Percentiles rank a stretch among this genome's conserved stretches.
Evolutionary conservation across 2,329 filamentous ascomycete species (phyloP).

Genomic region (Coniochaeta sp.): DNA sequence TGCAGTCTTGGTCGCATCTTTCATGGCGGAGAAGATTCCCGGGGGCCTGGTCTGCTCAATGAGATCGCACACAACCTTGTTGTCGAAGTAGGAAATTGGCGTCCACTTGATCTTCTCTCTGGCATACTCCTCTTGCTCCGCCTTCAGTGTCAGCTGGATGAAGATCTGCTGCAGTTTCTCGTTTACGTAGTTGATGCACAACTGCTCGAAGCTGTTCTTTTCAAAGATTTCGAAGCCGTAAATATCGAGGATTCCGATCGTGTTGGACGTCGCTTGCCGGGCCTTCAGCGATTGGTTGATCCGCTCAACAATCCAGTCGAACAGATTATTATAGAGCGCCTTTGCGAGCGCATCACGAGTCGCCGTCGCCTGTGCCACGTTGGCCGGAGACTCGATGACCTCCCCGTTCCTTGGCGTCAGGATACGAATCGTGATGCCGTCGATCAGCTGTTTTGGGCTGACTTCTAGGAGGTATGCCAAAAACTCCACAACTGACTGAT

Average conservation of each 20-base stretch:
- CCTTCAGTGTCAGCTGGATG: conserved; percentile 92
- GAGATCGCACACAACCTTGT: conserved; percentile 95
- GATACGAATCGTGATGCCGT: conserved; percentile 83
- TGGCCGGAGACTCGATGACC: conserved; percentile 69
- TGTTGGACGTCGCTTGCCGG: conserved; percentile 66
- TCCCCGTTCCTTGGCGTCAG: conserved; percentile 62
- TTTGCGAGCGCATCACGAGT: conserved; percentile 89
- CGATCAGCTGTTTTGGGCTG: conserved; percentile 69
- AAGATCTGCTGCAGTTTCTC: conserved; percentile 99
- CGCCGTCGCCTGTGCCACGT: conserved; percentile 75
- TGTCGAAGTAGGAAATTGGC: conserved; percentile 98
- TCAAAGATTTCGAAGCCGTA: conserved; percentile 99
- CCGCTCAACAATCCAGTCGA: conserved; percentile 95
- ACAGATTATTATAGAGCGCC: conserved; percentile 95
- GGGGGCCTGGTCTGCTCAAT: conserved; percentile 89
- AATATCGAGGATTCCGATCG: conserved; percentile 95
- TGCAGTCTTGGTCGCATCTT: conserved; percentile 97
- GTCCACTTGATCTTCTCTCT: conserved; percentile 97
- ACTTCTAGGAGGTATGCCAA: conserved; percentile 91
- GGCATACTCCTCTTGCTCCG: conserved; percentile 96
- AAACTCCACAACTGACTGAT: conserved; percentile 90
- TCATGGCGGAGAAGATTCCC: conserved; percentile 90
- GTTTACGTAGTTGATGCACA: conserved; percentile 99
- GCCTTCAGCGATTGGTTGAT: conserved; percentile 85
- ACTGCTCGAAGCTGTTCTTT: conserved; percentile 96